phyloP scores from a whole-genome alignment of 352 stramenopile genomes.

The Phytophthora pini region DNA sequence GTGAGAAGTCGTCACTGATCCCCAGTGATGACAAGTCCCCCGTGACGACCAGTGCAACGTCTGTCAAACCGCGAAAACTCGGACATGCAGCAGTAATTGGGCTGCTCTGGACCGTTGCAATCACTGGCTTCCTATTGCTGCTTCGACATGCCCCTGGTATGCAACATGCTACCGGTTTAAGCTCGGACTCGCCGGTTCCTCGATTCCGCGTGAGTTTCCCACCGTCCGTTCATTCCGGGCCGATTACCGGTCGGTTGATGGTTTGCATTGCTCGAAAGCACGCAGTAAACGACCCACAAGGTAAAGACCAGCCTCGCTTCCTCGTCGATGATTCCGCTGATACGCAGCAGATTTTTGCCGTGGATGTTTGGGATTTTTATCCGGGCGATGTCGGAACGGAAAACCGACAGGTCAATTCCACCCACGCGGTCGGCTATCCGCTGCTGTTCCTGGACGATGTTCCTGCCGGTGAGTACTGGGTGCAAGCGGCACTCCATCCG shows the following conservation, averaged over 20 bases:
- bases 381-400: conserved; percentile 30
- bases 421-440: conserved; percentile 53
- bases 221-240: conserved; percentile 20
- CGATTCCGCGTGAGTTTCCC: conserved; percentile 53
- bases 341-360: conserved; percentile 67
- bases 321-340: conserved; percentile 52
- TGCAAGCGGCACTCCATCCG: conserved; percentile 66
- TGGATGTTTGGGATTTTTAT: conserved; percentile 64
- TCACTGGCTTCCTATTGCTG: conserved; percentile 17
- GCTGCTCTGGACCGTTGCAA: conserved; percentile 21
- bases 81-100: not conserved
- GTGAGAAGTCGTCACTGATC: conserved; percentile 28
- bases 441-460: conserved; percentile 50
- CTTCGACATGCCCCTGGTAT: conserved; percentile 2
- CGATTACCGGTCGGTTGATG: conserved; percentile 65
- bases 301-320: conserved; percentile 63
- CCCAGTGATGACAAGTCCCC: conserved; percentile 6
- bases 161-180: conserved; percentile 4
- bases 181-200: conserved; percentile 13
- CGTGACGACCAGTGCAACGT: conserved; percentile 2
- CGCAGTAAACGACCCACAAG: conserved; percentile 51
- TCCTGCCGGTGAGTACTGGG: conserved; percentile 63
- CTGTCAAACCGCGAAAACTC: conserved; percentile 17
- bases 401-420: conserved; percentile 52
- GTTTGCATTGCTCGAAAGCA: conserved; percentile 60